A percentile compares a stretch with the other conserved stretches of the same genome.
Evolutionary conservation across 1,284 basidiomycete species (phyloP).

Genomic region (Cutaneotrichosporon arboriforme): DNA sequence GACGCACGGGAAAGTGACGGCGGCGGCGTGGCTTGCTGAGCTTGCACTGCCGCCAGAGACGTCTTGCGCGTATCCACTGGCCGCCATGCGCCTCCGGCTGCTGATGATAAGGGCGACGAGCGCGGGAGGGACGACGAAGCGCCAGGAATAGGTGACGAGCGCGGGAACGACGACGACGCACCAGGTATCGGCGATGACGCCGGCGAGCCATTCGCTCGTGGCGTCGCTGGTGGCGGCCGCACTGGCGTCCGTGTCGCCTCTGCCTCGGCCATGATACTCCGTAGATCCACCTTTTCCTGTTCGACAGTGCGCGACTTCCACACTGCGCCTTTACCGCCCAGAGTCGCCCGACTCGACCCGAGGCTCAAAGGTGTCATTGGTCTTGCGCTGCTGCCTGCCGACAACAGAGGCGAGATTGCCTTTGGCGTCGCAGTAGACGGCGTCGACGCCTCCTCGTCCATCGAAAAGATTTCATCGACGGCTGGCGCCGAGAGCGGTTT

Average conservation of each 20-base stretch:
- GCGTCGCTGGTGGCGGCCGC: conserved; percentile 9
- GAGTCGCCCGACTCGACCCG: conserved; percentile 2
- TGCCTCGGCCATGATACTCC: conserved; percentile 75
- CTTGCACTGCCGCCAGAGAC: conserved; percentile 34
- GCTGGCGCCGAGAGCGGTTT: conserved; percentile 25
- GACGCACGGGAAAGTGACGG: conserved; percentile 12
- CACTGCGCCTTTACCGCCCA: conserved; percentile 24
- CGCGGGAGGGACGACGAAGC: background rate
- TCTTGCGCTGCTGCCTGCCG: conserved; percentile 25
- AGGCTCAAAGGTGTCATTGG: conserved; percentile 53
- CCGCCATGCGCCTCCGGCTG: conserved; percentile 25
- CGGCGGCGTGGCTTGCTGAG: conserved; percentile 6
- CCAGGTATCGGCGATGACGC: background rate
- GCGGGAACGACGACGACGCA: background rate
- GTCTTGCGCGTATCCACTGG: conserved; percentile 25
- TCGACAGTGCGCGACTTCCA: conserved; percentile 53
- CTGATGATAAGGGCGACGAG: background rate
- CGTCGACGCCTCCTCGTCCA: conserved; percentile 45
- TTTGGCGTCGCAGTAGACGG: conserved; percentile 10
- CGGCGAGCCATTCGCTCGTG: background rate
- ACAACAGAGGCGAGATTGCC: conserved; percentile 15
- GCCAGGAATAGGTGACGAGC: background rate
- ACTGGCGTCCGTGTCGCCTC: conserved; percentile 22
- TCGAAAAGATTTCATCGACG: conserved; percentile 47
- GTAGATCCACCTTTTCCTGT: conserved; percentile 62